Conservation (phyloP, 352 stramenopile species). For the Phytophthora chlamydospora region DNA sequence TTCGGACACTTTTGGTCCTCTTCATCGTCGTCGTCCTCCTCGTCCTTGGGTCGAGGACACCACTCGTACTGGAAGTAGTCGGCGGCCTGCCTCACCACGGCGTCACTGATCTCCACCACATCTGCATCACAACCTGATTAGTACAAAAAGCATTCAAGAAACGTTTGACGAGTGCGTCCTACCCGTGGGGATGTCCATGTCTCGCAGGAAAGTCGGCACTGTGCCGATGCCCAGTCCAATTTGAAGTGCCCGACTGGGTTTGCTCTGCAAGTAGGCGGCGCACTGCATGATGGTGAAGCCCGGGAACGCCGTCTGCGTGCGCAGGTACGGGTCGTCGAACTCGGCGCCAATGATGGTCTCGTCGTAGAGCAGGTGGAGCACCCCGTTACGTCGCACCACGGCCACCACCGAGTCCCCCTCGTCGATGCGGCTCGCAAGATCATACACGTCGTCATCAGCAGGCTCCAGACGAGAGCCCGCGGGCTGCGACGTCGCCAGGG, state of each 20-base stretch:
- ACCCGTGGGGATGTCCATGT: slow-evolving; percentile 65
- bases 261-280: slow-evolving; percentile 53
- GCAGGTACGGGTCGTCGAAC: slow-evolving; percentile 69
- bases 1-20: slow-evolving; percentile 34
- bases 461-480: slow-evolving; percentile 1
- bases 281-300: slow-evolving; percentile 88
- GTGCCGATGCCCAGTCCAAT: slow-evolving; percentile 78
- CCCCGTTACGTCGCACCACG: slow-evolving; percentile 55
- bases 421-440: slow-evolving; percentile 35
- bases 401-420: slow-evolving; percentile 62
- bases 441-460: slow-evolving; percentile 28
- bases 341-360: slow-evolving; percentile 80
- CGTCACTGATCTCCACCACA: slow-evolving; percentile 78
- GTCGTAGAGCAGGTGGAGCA: slow-evolving; percentile 77
- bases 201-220: slow-evolving; percentile 69
- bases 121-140: slow-evolving; percentile 33
- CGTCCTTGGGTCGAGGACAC: slow-evolving; percentile 37
- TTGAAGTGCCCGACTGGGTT: slow-evolving; percentile 54
- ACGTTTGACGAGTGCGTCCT: background rate
- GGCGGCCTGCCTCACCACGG: slow-evolving; percentile 65
- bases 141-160: background rate
- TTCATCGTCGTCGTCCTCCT: slow-evolving; percentile 31
- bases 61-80: slow-evolving; percentile 77
- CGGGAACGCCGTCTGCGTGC: slow-evolving; percentile 70
- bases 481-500: slow-evolving; percentile 5